Base-by-base conservation (phyloP, 495 filamentous ascomycete genomes). In the Aspergillus homomorphus region DNA sequence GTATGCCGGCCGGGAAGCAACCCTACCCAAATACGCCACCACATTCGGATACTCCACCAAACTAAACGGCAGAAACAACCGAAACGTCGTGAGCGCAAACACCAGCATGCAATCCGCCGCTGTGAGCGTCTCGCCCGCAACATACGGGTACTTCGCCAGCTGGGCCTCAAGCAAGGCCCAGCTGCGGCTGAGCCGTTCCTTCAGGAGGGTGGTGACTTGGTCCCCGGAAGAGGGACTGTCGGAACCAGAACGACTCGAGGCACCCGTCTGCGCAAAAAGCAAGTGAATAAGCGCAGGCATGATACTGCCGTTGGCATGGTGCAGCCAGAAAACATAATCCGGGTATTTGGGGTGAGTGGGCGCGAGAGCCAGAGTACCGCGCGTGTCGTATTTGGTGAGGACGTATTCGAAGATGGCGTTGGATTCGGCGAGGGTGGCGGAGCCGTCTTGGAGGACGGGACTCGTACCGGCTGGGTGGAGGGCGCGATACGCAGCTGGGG, bases 31-130 rank as follows among this genome's bases (percentile, higher is more conserved):
- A 67, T 80, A 87, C 10, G 21, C 59, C 54, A 83, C 43, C 22
- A 86, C 71, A 24, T 70, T 69, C 26, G 56, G 56, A 64, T 80
- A 83, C 8, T 51, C 54, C 2, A 53, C 56, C 38, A 86, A 66
- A 50, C 75, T 69, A 30, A 69, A 69, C 45, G 69, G 70, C 1
- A 54, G 42, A 59, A 78, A 84, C 28, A 66, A 65, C 42, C 83
- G 69, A 71, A 82, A 69, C 30, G 78, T 83, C 15, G 81, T 82
- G 42, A 85, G 62, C 45, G 68, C 66, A 58, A 73, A 80, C 6
- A 84, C 70, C n/a, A 59, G 68, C 81, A 84, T 84, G 26, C 85
- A 68, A 71, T 87, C 84, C 6, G 83, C 83, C 7, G 72, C 80
- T 1, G 79, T 84, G 58, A 87, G 83, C 57, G 80, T 66, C 15